Base-by-base conservation (phyloP, 1,284 basidiomycete genomes). In the Sphaerobolus stellatus region DNA sequence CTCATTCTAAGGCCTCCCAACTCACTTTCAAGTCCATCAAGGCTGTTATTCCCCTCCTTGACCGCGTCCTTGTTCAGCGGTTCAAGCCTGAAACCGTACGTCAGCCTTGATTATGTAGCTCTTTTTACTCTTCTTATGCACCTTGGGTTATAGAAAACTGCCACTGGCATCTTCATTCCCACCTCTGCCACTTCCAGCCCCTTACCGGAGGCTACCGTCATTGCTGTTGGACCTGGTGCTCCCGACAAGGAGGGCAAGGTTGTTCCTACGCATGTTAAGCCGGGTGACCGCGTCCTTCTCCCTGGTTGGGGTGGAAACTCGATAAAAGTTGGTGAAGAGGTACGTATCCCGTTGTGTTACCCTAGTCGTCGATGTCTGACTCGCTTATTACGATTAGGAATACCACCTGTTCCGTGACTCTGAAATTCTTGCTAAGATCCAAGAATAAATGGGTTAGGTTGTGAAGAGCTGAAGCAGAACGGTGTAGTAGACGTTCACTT, bases 281-380 rank as follows among this genome's bases (percentile, higher is more conserved):
- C 87, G 28, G 96, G 96, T 46, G 96, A 98, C 77, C 83, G 91
- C 36, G 94, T 98, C 8, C 79, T 99, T 51, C 78, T 99, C 5
- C 96, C 96, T 7, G 90, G 91, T 24, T 99, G 95, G 92, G 96
- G 96, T 54, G 96, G 96, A 16, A 94, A 88, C 71, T 73, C 90
- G 18, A 95, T 99, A 76, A 99, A 98, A 76, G 86, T 99, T 52
- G 95, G 94, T 56, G 96, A 99, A 29, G 95, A 98, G 69, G 94
- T 94, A 66, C 64, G 90, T 82, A 1, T 25, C 28, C 14, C 27
- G 44, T 24, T 52, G 16, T 29, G 31, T 44, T 27, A 41, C 27
- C 14, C 7, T 28, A 11, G 47, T 36, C 29, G 60, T 56, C 33
- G 53, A 33, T 9, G 45, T 33, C 22, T 55, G 50, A 30, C 29